Evolutionary conservation across 345 rosid species (phyloP).

Genomic region (Eucalyptus globulus): DNA sequence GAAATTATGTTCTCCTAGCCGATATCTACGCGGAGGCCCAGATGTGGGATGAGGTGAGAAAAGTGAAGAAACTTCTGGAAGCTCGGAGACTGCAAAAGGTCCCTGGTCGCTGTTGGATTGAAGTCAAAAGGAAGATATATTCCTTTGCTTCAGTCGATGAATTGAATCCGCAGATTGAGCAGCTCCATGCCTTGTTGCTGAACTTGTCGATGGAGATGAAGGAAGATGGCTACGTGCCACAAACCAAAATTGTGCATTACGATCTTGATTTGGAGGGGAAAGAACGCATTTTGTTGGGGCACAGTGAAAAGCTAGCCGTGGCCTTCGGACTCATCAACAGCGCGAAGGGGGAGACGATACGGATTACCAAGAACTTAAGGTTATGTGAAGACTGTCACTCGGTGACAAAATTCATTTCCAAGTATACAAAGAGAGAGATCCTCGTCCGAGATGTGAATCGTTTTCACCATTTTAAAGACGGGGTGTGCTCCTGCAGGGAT

Average conservation of each 20-base stretch:
- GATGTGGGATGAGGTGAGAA: constrained; percentile 67
- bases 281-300: constrained; percentile 73
- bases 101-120: constrained; percentile 77
- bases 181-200: constrained; percentile 57
- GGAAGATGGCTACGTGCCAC: constrained; percentile 73
- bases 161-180: constrained; percentile 49
- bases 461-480: constrained; percentile 67
- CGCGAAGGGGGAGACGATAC: constrained; percentile 46
- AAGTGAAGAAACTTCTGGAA: constrained; percentile 59
- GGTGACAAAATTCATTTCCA: constrained; percentile 71
- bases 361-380: constrained; percentile 81
- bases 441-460: constrained; percentile 82
- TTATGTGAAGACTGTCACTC: constrained; percentile 86
- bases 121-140: constrained; percentile 52
- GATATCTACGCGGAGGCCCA: constrained; percentile 68
- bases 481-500: constrained; percentile 84
- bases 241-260: constrained; percentile 72
- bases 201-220: constrained; percentile 68
- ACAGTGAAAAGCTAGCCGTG: constrained; percentile 79
- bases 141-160: constrained; percentile 63
- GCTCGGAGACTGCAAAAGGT: constrained; percentile 45
- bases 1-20: constrained; percentile 73
- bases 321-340: constrained; percentile 78
- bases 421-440: constrained; percentile 59
- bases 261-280: constrained; percentile 68